Evolutionary conservation across 495 filamentous ascomycete species (phyloP).

Genomic region (Tuber melanosporum): DNA sequence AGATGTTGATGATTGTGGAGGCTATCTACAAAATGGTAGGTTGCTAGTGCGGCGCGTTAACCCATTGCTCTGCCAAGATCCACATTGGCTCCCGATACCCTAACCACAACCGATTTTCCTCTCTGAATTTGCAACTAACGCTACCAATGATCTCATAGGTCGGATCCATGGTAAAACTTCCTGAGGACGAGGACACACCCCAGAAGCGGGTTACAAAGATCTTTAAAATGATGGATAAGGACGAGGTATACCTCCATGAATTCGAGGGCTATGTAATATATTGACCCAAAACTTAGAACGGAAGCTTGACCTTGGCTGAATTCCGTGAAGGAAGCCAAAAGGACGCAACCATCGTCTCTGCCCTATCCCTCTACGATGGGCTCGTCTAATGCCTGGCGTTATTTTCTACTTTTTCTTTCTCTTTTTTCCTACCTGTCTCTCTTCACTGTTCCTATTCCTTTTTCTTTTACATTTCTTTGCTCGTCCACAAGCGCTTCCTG

Average conservation of each 20-base stretch:
- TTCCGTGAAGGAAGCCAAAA: conserved; percentile 99
- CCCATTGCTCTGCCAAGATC: conserved; percentile 5
- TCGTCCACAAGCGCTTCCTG: background rate
- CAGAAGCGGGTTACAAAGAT: conserved; percentile 98
- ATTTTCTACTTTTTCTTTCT: background rate
- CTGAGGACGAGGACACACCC: conserved; percentile 96
- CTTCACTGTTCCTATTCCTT: conserved; percentile 7
- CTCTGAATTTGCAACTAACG: conserved; percentile 18
- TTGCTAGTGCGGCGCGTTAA: background rate
- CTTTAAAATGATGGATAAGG: conserved; percentile 99
- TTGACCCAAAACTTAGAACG: conserved; percentile 26
- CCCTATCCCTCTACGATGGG: conserved; percentile 91
- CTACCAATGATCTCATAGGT: conserved; percentile 53
- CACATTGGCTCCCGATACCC: background rate
- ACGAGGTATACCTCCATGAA: conserved; percentile 81
- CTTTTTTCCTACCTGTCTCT: background rate
- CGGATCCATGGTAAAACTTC: conserved; percentile 97
- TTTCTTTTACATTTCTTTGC: conserved; percentile 11
- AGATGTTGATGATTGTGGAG: conserved; percentile 98
- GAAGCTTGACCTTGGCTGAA: conserved; percentile 61
- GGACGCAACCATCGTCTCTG: conserved; percentile 98
- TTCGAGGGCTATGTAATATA: background rate
- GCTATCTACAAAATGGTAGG: conserved; percentile 98
- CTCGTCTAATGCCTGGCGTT: conserved; percentile 56
- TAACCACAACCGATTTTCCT: background rate